Evolutionary conservation across 1,139 yeast genomes (phyloP), one percentile per base, ranked within the genome.

Genomic region (Candida tetrigidarum): DNA sequence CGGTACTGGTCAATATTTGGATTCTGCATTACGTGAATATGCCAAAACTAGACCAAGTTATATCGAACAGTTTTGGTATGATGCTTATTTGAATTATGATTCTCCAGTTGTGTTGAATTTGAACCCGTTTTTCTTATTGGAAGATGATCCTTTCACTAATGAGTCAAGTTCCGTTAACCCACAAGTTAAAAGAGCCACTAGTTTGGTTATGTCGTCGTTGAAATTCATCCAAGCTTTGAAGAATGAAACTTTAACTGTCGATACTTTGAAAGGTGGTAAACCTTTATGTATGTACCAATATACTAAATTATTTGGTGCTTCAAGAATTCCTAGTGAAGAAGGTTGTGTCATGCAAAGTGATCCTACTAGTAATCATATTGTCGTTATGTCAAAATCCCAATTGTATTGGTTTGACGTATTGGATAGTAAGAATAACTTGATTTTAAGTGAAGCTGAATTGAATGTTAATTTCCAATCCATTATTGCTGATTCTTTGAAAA

Each of bases 31-130:
- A 39, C 67, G 82, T 39, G 79, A 79, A 44, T 88, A 86, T 56
- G 75, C 89, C 9, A 72, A 79, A 46, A 66, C 80, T 15, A 72
- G 91, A 54, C 81, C 87, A 44, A 84, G 95, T 8, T 90, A 86
- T 64, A 90, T 90, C 51, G 97, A 90, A 64, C 96, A 90, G 62
- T 90, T 90, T 63, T 90, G 97, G 97, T 89, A 83, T 63, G 97
- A 90, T 60, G 82, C 96, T 2, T 90, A 90, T 63, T 74, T 90
- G 52, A 84, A 84, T 63, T 87, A 87, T 62, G 97, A 90, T 64
- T 86, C 90, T 20, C 96, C 92, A 0, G 96, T 90, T 41, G 97
- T 90, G 23, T 74, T 90, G 50, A 90, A 90, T 63, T 76, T 90
- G 55, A 90, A 90, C 58, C 97, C 97, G 0, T 90, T 88, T 60